A percentile compares a stretch with the other conserved stretches of the same genome.
Evolutionary conservation across 306 rosid species (phyloP).

Genomic region (Fragaria ananassa): DNA sequence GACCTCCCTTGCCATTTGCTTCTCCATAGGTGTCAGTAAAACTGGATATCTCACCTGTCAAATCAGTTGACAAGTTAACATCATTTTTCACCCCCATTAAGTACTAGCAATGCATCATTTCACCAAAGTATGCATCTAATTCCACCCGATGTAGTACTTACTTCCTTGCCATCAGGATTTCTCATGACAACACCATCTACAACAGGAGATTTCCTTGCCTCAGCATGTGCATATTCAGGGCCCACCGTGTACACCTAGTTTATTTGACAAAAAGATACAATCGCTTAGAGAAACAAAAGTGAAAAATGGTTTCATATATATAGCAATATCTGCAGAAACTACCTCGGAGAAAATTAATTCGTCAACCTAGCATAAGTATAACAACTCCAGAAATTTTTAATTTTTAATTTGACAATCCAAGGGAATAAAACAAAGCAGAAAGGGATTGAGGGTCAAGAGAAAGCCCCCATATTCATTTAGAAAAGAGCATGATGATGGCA

Average conservation of each 20-base stretch:
- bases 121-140: slow-evolving; percentile 1
- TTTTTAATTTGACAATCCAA: not conserved
- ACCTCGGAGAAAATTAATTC: not conserved
- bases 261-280: slow-evolving; percentile 28
- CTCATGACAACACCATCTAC: slow-evolving; percentile 99
- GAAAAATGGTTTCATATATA: not conserved
- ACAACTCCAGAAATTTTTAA: not conserved
- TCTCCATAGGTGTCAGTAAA: slow-evolving; percentile 83
- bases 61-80: slow-evolving; percentile 26
- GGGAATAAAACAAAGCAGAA: not conserved
- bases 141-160: slow-evolving; percentile 30
- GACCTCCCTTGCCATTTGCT: slow-evolving; percentile 98
- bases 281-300: slow-evolving; percentile 19
- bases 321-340: not conserved
- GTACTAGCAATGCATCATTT: slow-evolving; percentile 5
- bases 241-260: slow-evolving; percentile 95
- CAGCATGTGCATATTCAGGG: slow-evolving; percentile 99
- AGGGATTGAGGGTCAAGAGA: not conserved
- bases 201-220: slow-evolving; percentile 99
- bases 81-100: slow-evolving; percentile 16
- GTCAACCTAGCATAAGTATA: not conserved
- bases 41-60: slow-evolving; percentile 97
- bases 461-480: not conserved
- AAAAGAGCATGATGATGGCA: not conserved
- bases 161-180: slow-evolving; percentile 98